Conservation (phyloP, 2,329 filamentous ascomycete genomes). For the Penicillium sp. region DNA sequence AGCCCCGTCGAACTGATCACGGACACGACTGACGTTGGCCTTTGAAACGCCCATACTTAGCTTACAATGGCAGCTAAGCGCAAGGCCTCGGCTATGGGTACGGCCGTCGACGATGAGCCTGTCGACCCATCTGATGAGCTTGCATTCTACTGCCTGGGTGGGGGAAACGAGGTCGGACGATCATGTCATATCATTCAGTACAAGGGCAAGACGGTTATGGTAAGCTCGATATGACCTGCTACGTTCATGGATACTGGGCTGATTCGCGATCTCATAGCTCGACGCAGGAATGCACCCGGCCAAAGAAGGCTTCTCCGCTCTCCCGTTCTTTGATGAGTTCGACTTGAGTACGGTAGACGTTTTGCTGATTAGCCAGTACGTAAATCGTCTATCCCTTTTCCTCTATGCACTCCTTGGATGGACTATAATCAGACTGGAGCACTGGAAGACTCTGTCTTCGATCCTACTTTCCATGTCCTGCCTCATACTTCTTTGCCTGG, state of each 20-base stretch:
- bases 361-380: conserved; percentile 98
- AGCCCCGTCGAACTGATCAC: neutral
- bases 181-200: conserved; percentile 98
- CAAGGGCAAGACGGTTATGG: conserved; percentile 99
- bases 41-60: neutral
- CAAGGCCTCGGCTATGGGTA: conserved; percentile 72
- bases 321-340: conserved; percentile 98
- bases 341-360: conserved; percentile 96
- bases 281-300: conserved; percentile 96
- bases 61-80: conserved; percentile 81
- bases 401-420: neutral
- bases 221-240: conserved; percentile 41
- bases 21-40: neutral
- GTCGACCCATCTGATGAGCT: conserved; percentile 92
- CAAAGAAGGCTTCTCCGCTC: conserved; percentile 85
- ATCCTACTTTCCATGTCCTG: neutral
- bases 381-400: conserved; percentile 29
- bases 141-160: conserved; percentile 86
- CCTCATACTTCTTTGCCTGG: conserved; percentile 4
- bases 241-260: conserved; percentile 5
- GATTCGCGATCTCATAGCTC: conserved; percentile 55
- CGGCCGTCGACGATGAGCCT: conserved; percentile 66
- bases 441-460: conserved; percentile 4
- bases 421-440: neutral
- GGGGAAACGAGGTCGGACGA: conserved; percentile 92